A percentile compares a stretch with the other conserved stretches of the same genome.
Evolutionary conservation across 1,284 basidiomycete species (phyloP).

Genomic region (Papiliotrema terrestris): DNA sequence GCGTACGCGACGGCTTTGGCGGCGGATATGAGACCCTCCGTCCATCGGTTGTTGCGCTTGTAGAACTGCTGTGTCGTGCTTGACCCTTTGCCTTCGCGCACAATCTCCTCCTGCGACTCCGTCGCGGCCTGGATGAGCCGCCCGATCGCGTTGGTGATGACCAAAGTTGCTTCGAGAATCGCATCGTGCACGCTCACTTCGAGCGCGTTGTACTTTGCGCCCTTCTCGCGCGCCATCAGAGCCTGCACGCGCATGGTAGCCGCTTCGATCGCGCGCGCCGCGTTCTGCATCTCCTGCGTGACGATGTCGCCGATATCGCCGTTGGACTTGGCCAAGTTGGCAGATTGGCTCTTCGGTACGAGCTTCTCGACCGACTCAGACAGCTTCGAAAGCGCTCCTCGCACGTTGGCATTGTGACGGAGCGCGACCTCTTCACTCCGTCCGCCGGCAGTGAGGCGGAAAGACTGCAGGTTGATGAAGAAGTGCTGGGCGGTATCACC

Average conservation of each 20-base stretch:
- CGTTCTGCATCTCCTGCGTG: slow-evolving; percentile 91
- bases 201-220: slow-evolving; percentile 76
- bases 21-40: slow-evolving; percentile 96
- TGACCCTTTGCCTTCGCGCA: slow-evolving; percentile 87
- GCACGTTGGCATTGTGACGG: slow-evolving; percentile 83
- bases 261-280: slow-evolving; percentile 87
- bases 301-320: slow-evolving; percentile 97
- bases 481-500: slow-evolving; percentile 86
- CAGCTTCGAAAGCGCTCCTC: slow-evolving; percentile 74
- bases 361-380: slow-evolving; percentile 83
- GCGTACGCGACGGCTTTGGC: slow-evolving; percentile 97
- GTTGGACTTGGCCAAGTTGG: slow-evolving; percentile 65
- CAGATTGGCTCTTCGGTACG: slow-evolving; percentile 73
- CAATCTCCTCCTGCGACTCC: slow-evolving; percentile 97
- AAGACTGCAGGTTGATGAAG: slow-evolving; percentile 94
- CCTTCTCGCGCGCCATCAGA: slow-evolving; percentile 82
- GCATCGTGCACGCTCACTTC: slow-evolving; percentile 98
- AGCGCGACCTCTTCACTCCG: slow-evolving; percentile 84
- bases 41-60: slow-evolving; percentile 99
- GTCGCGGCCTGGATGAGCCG: slow-evolving; percentile 94
- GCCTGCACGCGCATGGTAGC: slow-evolving; percentile 87
- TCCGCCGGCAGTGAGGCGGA: slow-evolving; percentile 72
- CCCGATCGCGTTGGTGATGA: slow-evolving; percentile 91
- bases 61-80: slow-evolving; percentile 95
- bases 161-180: slow-evolving; percentile 87